These are phyloP conservation scores for Zychaea mexicana DNA, from an alignment of 371 early-diverging fungal species.

Conservation along the genomic window DNA sequence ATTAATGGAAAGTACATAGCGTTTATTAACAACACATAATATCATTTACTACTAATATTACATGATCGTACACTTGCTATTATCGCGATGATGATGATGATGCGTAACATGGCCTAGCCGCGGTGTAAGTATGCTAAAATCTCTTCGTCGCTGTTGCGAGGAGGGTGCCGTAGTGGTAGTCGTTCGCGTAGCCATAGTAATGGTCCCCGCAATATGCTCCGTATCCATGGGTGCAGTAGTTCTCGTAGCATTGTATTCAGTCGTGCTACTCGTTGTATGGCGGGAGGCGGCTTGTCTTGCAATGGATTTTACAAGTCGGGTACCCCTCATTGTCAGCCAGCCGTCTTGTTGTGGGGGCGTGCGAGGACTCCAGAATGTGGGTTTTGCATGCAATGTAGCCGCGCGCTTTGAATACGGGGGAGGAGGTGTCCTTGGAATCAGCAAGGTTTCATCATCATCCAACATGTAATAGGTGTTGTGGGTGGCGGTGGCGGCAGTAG, in stretches of 20 bases:
- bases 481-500: not conserved
- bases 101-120: not conserved
- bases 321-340: conserved; percentile 1
- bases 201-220: not conserved
- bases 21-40: not conserved
- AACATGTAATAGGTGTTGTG: not conserved
- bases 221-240: not conserved
- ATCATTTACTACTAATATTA: not conserved
- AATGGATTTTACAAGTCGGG: not conserved
- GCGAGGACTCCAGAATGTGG: conserved; percentile 19
- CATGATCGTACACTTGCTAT: not conserved
- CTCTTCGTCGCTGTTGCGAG: not conserved
- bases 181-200: not conserved
- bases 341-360: conserved; percentile 7
- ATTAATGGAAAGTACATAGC: not conserved
- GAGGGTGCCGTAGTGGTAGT: not conserved
- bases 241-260: not conserved
- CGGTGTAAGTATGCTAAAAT: not conserved
- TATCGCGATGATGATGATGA: not conserved
- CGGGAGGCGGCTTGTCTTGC: not conserved
- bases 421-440: conserved; percentile 10
- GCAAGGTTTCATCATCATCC: not conserved
- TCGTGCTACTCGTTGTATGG: not conserved
- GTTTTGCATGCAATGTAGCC: conserved; percentile 8
- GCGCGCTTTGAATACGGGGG: conserved; percentile 6